A percentile compares a stretch with the other conserved stretches of the same genome.
Conservation (phyloP, 176 grass and related monocot genomes). For the Oryza longistaminata region DNA sequence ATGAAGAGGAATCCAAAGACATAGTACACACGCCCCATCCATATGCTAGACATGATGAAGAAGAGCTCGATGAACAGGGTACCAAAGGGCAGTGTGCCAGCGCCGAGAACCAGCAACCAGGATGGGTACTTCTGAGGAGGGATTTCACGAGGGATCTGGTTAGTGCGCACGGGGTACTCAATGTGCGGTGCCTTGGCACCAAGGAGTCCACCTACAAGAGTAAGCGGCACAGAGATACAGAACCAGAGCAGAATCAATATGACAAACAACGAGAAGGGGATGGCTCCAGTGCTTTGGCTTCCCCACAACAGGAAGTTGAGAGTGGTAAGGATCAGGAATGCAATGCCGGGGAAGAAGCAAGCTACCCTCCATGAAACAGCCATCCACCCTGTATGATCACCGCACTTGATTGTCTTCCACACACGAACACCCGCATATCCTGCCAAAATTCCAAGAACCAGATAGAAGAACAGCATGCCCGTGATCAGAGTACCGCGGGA, state of each 20-base stretch:
- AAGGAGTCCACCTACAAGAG: conserved; percentile 66
- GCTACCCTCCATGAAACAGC: conserved; percentile 64
- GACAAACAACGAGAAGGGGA: conserved; percentile 66
- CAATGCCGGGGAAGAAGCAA: conserved; percentile 86
- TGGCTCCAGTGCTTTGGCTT: conserved; percentile 76
- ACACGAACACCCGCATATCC: conserved; percentile 59
- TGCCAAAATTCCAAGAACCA: conserved; percentile 71
- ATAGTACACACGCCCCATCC: conserved; percentile 79
- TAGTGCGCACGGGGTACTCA: conserved; percentile 76
- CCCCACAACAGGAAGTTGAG: conserved; percentile 86
- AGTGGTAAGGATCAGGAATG: conserved; percentile 75
- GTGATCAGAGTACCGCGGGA: conserved; percentile 72
- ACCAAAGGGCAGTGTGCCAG: conserved; percentile 74
- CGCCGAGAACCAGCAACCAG: conserved; percentile 75
- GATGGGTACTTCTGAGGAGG: conserved; percentile 80
- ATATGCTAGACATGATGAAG: conserved; percentile 91
- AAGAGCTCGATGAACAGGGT: conserved; percentile 86
- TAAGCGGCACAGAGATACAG: conserved; percentile 76
- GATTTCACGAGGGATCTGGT: conserved; percentile 81
- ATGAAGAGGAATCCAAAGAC: conserved; percentile 81
- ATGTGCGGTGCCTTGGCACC: conserved; percentile 75
- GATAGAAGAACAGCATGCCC: conserved; percentile 78
- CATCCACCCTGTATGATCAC: conserved; percentile 68
- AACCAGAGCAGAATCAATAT: conserved; percentile 79
- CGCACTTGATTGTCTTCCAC: conserved; percentile 78